phyloP scores from a whole-genome alignment of 169 alveolate species.

The Eimeria brunetti region DNA sequence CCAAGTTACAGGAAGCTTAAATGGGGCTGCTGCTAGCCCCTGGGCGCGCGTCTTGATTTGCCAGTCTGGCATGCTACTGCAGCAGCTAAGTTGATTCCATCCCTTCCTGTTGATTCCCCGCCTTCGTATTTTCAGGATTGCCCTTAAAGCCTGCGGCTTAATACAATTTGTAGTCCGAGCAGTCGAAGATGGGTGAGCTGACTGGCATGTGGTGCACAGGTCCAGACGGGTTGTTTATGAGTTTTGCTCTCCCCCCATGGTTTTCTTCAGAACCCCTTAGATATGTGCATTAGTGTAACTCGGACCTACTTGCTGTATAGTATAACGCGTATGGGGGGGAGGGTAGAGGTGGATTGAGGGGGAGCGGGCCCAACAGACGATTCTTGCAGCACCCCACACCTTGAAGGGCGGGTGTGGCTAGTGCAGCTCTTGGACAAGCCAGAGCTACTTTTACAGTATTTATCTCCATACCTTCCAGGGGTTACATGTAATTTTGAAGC shows the following conservation, averaged over 20 bases:
- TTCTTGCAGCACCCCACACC: constrained; percentile 6
- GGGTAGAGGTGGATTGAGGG: background rate
- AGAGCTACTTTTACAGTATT: background rate
- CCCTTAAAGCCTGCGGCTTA: background rate
- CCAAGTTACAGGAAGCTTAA: no score
- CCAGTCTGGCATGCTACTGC: background rate
- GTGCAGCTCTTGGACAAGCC: background rate
- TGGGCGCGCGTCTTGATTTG: background rate
- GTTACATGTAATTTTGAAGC: background rate
- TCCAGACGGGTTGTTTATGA: background rate
- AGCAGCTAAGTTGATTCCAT: background rate
- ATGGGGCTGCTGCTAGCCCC: constrained; percentile 29
- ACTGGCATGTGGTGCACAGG: background rate
- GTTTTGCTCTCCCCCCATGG: background rate
- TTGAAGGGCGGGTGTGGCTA: background rate
- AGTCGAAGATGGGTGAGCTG: constrained; percentile 26
- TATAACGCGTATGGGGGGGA: background rate
- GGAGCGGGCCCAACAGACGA: background rate
- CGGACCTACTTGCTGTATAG: background rate
- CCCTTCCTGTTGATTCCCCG: background rate
- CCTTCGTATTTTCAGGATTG: background rate
- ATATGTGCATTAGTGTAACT: background rate
- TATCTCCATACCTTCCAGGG: no score
- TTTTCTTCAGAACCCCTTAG: no score
- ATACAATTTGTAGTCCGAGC: background rate